These are phyloP conservation scores for Vanilla planifolia DNA, from an alignment of 106 monocot species.

Conservation along the genomic window DNA sequence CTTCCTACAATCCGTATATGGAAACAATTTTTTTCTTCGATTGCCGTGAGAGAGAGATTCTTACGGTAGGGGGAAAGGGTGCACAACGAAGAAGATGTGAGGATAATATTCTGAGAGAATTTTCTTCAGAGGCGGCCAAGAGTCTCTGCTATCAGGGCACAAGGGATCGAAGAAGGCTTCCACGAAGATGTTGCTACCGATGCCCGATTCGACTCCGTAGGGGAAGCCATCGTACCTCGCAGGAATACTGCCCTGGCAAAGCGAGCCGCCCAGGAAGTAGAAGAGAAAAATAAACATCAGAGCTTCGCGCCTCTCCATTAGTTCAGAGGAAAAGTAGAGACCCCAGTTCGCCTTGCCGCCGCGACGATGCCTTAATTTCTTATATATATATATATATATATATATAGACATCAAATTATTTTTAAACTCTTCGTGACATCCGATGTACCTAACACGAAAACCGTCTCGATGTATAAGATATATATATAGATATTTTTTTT, in stretches of 20 bases:
- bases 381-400: too few relatives aligned
- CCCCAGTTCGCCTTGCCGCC: too few relatives aligned
- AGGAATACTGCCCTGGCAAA: constrained; percentile 2
- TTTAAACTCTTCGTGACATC: too few relatives aligned
- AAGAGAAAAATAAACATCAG: background rate
- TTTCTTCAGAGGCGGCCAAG: constrained; percentile 17
- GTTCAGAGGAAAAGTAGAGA: too few relatives aligned
- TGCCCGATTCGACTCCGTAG: constrained; percentile 1
- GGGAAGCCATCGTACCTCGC: constrained; percentile 18
- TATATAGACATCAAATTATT: too few relatives aligned
- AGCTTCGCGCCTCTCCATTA: background rate
- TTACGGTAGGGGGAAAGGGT: constrained; percentile 22
- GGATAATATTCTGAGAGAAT: constrained; percentile 9
- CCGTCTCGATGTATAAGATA: too few relatives aligned
- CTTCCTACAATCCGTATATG: background rate
- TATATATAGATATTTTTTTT: too few relatives aligned
- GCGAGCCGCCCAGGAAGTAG: background rate
- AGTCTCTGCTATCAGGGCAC: constrained; percentile 21
- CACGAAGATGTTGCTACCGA: background rate
- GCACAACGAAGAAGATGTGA: constrained; percentile 10
- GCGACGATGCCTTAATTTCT: too few relatives aligned
- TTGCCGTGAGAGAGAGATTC: background rate
- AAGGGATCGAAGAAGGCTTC: constrained; percentile 19
- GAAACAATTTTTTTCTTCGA: background rate
- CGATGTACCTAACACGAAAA: too few relatives aligned